Evolutionary conservation across 805 yeast species (phyloP), one percentile per base, ranked within the genome.

Genomic region (Monosporozyma aquatica): DNA sequence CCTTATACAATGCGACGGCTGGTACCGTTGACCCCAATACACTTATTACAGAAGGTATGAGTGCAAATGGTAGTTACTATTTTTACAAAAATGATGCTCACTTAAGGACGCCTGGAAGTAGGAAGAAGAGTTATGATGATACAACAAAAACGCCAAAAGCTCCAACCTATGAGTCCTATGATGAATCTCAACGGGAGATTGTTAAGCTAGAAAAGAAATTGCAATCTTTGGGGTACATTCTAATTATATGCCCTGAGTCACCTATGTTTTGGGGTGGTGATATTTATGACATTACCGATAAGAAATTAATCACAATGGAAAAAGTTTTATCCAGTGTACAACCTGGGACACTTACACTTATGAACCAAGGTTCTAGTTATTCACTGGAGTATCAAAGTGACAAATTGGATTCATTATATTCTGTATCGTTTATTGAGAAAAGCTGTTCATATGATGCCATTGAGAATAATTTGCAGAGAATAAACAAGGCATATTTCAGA

Each of bases 191-290:
- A 36, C 37, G 43, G 11, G 63, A 59, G 27, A 35, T 59, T 28
- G 17, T 45, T 11, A 50, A 52, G 17, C 43, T 60, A n/a, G 63
- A 60, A 37, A 28, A 40, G 18, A 57, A 53, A 43, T 41, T 61
- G 27, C 58, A 56, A 35, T 51, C 58, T 20, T 59, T 68, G 22
- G 84, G 87, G 0, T 86, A 84, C 49, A 72, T 86, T 11, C 53
- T 87, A 22, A 81, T 86, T 0, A 62, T 89, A 4, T 79, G 85
- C 52, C 87, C 95, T 0, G 72, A 80, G 2, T 85, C 85, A 53
- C 94, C 96, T 0, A 73, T 89, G 62, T 76, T 84, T 38, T 90
- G 97, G 97, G 87, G 83, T 47, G 97, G 97, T 4, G 71, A 75
- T 14, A 78, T 82, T 48, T 71, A 80, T 29, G 26, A 29, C 22